A percentile compares a stretch with the other conserved stretches of the same genome.
Evolutionary conservation across 306 rosid genomes (phyloP).

Genomic region (Parietaria judaica): DNA sequence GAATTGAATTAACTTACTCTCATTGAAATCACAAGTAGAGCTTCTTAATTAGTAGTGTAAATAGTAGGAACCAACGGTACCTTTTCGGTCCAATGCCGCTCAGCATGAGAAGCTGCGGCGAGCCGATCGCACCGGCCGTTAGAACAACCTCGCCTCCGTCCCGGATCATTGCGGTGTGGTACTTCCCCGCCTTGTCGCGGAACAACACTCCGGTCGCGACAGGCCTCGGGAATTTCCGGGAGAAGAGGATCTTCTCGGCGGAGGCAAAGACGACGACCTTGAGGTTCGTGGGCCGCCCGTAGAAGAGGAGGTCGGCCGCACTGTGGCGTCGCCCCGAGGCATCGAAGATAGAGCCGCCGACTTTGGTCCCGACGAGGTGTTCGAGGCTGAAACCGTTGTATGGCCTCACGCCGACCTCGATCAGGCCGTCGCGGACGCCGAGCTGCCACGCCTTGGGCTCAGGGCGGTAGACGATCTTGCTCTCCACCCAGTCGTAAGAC

Average conservation of each 20-base stretch:
- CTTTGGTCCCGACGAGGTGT: slow-evolving; percentile 61
- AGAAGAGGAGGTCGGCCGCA: slow-evolving; percentile 60
- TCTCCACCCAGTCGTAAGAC: slow-evolving; percentile 81
- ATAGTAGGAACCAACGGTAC: too few species aligned
- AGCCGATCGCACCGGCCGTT: slow-evolving; percentile 79
- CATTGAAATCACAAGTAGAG: too few species aligned
- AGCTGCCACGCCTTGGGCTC: slow-evolving; percentile 66
- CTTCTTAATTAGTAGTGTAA: too few species aligned
- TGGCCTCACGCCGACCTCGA: slow-evolving; percentile 69
- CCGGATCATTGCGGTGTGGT: slow-evolving; percentile 53
- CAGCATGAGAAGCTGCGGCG: slow-evolving; percentile 73
- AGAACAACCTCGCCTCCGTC: slow-evolving; percentile 63
- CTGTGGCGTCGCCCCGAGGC: slow-evolving; percentile 49
- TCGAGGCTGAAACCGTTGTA: slow-evolving; percentile 70
- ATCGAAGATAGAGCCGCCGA: slow-evolving; percentile 88
- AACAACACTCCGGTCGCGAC: slow-evolving; percentile 49
- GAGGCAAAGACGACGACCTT: slow-evolving; percentile 50
- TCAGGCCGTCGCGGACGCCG: slow-evolving; percentile 64
- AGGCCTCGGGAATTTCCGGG: neutral
- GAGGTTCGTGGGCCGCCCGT: slow-evolving; percentile 36
- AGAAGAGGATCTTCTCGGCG: slow-evolving; percentile 49
- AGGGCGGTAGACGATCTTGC: slow-evolving; percentile 55
- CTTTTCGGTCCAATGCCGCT: slow-evolving; percentile 79
- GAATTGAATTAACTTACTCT: too few species aligned
- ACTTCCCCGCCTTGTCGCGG: slow-evolving; percentile 42